Evolutionary conservation across 768 basidiomycete species (phyloP).

Genomic region (Leccinum longicurvipes): DNA sequence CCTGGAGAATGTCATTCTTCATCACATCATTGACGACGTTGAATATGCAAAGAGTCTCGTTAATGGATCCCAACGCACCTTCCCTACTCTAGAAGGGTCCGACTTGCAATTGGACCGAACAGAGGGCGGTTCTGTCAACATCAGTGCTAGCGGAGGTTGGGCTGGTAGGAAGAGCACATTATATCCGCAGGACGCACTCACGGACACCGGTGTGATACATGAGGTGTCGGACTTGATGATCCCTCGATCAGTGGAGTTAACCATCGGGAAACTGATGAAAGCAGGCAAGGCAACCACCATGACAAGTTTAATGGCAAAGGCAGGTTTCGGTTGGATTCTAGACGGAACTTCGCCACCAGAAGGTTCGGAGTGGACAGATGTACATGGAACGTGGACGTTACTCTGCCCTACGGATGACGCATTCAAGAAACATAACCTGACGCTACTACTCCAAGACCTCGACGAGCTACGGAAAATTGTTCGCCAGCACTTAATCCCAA

Average conservation of each 20-base stretch:
- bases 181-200: conserved; percentile 65
- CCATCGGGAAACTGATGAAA: conserved; percentile 83
- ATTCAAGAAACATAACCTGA: conserved; percentile 84
- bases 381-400: conserved; percentile 73
- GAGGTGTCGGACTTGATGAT: conserved; percentile 82
- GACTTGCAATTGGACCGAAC: conserved; percentile 70
- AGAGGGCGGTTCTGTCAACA: conserved; percentile 42
- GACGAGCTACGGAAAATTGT: conserved; percentile 58
- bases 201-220: conserved; percentile 88
- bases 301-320: conserved; percentile 76
- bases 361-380: conserved; percentile 61
- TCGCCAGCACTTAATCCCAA: conserved; percentile 72
- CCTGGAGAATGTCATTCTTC: conserved; percentile 78
- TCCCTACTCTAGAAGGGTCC: conserved; percentile 81
- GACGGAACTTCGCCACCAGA: conserved; percentile 80
- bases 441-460: conserved; percentile 57
- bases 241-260: conserved; percentile 83
- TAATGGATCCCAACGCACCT: conserved; percentile 68
- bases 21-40: conserved; percentile 77
- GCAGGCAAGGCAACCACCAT: conserved; percentile 90
- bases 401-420: conserved; percentile 91
- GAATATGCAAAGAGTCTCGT: conserved; percentile 63
- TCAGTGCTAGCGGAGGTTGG: conserved; percentile 78
- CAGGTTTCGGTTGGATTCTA: conserved; percentile 87
- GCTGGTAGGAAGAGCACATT: conserved; percentile 60